Evolutionary conservation across 2,329 filamentous ascomycete species (phyloP), one percentile per base, ranked within the genome.

Genomic region (Metarhizium sp.): DNA sequence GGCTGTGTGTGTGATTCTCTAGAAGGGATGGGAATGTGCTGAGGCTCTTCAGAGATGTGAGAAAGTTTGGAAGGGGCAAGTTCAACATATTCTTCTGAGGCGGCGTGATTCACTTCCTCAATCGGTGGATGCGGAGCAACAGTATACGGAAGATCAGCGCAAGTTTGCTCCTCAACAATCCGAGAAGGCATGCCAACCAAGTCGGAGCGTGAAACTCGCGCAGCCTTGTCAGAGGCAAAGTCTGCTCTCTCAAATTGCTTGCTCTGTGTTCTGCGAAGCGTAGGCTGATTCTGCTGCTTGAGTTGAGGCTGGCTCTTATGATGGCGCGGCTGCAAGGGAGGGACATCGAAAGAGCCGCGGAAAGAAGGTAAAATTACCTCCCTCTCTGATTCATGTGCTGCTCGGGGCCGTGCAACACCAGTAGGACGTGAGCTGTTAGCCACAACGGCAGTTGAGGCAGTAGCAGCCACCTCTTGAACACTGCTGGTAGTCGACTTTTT

Each of bases 221-320:
- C 18, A 6, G 53, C 16, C 51, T 49, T 51, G 51, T 59, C 52
- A 52, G 51, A 20, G 42, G 59, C 34, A 36, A 51, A 42, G 7
- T 63, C 59, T 25, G 62, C 54, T 34, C 59, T 66, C 36, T 70
- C 68, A 20, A 72, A 59, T 55, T 73, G 67, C 59, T 70, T 73
- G 69, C 75, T 76, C 58, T 78, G 74, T 1, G 73, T 76, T 50
- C 71, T 69, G 51, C 74, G 70, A 36, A 76, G 64, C 20, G 70
- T 61, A 32, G 67, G 74, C 52, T 69, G 70, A 54, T 75, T 71
- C 50, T 66, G 60, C 49, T 65, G 60, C 59, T 76, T 78, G 51
- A 81, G 70, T 54, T 76, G 73, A 11, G 79, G 78, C 64, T 81
- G 79, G 62, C 78, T 81, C 65, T 75, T 79, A 68, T 77, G 69